A percentile compares a stretch with the other conserved stretches of the same genome.
Conservation (phyloP, 2,329 filamentous ascomycete genomes). For the Diaporthe sp. region DNA sequence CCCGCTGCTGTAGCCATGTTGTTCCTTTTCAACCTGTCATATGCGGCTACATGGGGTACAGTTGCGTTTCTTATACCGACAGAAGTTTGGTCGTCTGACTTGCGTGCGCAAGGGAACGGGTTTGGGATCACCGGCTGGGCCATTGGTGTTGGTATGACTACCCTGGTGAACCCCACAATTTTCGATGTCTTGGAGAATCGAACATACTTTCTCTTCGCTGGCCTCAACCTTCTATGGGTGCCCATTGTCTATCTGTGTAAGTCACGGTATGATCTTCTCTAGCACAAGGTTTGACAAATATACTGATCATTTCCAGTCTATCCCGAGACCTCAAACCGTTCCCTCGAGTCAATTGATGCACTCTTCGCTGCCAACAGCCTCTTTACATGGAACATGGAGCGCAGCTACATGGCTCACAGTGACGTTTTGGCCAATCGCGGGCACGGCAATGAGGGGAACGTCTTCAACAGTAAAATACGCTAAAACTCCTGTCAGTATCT, state of each 20-base stretch:
- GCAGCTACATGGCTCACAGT: not conserved
- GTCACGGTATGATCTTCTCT: not conserved
- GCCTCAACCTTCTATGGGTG: constrained; percentile 54
- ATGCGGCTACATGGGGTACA: constrained; percentile 65
- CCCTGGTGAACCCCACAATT: constrained; percentile 67
- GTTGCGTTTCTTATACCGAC: constrained; percentile 65
- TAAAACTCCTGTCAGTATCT: too few relatives aligned
- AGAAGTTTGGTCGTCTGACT: constrained; percentile 69
- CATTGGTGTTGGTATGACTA: constrained; percentile 68
- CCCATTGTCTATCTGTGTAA: constrained; percentile 8
- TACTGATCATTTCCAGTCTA: not conserved
- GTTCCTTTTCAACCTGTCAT: constrained; percentile 65
- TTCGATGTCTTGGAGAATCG: constrained; percentile 60
- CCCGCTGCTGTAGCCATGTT: constrained; percentile 63
- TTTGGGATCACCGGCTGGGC: constrained; percentile 73
- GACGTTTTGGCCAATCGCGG: not conserved
- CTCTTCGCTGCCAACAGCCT: constrained; percentile 63
- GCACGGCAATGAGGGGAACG: not conserved
- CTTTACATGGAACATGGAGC: constrained; percentile 61
- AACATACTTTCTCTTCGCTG: constrained; percentile 67
- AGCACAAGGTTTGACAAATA: not conserved
- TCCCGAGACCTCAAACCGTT: not conserved
- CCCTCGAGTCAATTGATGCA: constrained; percentile 59
- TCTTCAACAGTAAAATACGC: not conserved
- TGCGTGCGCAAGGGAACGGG: constrained; percentile 71